Evolutionary conservation across 305 asterid species (phyloP).

Genomic region (Ajuga reptans): DNA sequence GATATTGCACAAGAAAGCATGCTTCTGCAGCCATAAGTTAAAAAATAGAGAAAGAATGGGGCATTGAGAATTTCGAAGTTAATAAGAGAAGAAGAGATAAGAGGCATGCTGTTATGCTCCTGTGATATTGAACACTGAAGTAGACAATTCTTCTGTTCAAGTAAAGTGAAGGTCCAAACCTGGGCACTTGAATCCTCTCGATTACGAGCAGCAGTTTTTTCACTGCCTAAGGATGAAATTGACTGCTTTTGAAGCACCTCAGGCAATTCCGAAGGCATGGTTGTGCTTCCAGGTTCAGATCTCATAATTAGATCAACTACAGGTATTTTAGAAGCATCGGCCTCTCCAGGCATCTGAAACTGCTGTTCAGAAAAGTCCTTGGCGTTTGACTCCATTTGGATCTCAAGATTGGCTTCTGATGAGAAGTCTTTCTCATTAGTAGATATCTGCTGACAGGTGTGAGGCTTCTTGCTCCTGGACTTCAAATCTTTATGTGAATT

Average conservation of each 20-base stretch:
- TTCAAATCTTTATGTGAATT: slow-evolving; percentile 28
- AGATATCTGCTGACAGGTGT: slow-evolving; percentile 22
- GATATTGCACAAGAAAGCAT: too few species aligned
- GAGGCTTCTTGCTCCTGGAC: slow-evolving; percentile 36
- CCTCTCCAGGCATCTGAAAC: slow-evolving; percentile 28
- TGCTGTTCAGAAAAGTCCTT: slow-evolving; percentile 31
- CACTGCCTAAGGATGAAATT: slow-evolving; percentile 22
- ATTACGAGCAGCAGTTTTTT: slow-evolving; percentile 25
- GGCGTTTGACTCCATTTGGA: slow-evolving; percentile 36
- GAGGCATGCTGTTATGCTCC: slow-evolving; percentile 8
- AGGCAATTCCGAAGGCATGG: slow-evolving; percentile 31
- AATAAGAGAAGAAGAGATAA: background rate
- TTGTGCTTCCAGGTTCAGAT: slow-evolving; percentile 33
- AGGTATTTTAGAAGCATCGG: slow-evolving; percentile 15
- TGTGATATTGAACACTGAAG: background rate
- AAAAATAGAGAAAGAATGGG: background rate
- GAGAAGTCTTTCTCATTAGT: slow-evolving; percentile 31
- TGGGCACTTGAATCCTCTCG: slow-evolving; percentile 32
- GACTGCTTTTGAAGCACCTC: slow-evolving; percentile 30
- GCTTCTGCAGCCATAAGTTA: too few species aligned
- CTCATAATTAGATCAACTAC: slow-evolving; percentile 29
- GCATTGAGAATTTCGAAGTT: background rate
- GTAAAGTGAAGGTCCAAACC: slow-evolving; percentile 42
- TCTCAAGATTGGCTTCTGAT: slow-evolving; percentile 37
- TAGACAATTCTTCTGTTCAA: slow-evolving; percentile 1